Percentiles rank a stretch among this genome's conserved stretches.
phyloP scores from a whole-genome alignment of 2,329 filamentous ascomycete species.

The Fusarium sp. region DNA sequence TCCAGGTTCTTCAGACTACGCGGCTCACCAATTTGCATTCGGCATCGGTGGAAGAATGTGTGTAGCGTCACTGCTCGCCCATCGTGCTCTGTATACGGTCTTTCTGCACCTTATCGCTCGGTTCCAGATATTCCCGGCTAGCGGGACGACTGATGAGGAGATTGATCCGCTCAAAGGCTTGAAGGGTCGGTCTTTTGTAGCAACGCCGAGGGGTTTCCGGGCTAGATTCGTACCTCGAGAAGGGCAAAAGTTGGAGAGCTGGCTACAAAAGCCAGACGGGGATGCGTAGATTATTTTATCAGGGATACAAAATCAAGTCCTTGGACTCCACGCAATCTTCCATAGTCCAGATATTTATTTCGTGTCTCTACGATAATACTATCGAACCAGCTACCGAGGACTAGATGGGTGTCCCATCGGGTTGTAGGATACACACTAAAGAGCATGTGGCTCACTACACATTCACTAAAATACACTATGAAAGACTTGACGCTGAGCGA shows the following conservation, averaged over 20 bases:
- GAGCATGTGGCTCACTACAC: too few relatives aligned
- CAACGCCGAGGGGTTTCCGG: constrained; percentile 21
- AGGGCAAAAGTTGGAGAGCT: background rate
- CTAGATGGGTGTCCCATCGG: too few relatives aligned
- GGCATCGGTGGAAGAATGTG: constrained; percentile 68
- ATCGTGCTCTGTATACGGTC: constrained; percentile 65
- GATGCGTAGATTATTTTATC: background rate
- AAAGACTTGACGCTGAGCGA: too few relatives aligned
- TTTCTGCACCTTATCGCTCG: constrained; percentile 63
- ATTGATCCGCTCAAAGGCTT: constrained; percentile 42
- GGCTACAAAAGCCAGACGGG: constrained; percentile 6
- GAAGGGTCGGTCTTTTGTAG: constrained; percentile 22
- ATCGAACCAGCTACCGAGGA: too few relatives aligned
- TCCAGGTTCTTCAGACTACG: constrained; percentile 45
- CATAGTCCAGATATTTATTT: background rate
- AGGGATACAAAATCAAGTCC: background rate
- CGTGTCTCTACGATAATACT: too few relatives aligned
- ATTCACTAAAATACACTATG: too few relatives aligned
- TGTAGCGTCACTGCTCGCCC: constrained; percentile 64
- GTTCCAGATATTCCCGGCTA: constrained; percentile 51
- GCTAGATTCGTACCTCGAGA: constrained; percentile 31
- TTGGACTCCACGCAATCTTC: background rate
- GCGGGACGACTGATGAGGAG: constrained; percentile 21
- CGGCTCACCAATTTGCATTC: constrained; percentile 64
- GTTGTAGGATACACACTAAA: too few relatives aligned